A percentile compares a stretch with the other conserved stretches of the same genome.
phyloP scores from a whole-genome alignment of 257 asterid species.

The Gentiana straminea region DNA sequence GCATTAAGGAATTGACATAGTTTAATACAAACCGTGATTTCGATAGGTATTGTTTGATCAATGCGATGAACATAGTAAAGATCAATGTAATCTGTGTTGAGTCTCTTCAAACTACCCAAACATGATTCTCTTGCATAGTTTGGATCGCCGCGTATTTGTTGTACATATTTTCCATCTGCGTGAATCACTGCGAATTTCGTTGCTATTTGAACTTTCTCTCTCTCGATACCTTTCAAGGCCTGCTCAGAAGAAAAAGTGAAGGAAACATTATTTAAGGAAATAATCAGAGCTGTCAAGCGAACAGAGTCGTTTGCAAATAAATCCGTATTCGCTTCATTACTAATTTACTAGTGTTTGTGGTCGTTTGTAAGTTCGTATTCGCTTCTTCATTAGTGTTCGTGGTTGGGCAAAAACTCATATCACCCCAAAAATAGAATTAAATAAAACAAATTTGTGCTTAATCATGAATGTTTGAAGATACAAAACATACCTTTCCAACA shows the following conservation, averaged over 20 bases:
- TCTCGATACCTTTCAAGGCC: constrained; percentile 18
- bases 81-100: constrained; percentile 15
- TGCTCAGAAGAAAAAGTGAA: not conserved
- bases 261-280: no score
- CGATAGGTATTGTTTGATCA: constrained; percentile 16
- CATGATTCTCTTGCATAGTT: constrained; percentile 14
- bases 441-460: no score
- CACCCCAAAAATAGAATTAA: not conserved
- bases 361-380: no score
- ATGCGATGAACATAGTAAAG: constrained; percentile 20
- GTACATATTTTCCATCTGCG: constrained; percentile 1
- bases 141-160: constrained; percentile 13
- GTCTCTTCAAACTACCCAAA: constrained; percentile 22
- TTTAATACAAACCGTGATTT: constrained; percentile 12
- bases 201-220: constrained; percentile 17
- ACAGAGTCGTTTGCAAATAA: no score
- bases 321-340: no score
- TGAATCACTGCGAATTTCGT: constrained; percentile 12
- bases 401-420: no score
- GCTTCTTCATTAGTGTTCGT: no score
- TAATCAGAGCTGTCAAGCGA: no score
- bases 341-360: no score
- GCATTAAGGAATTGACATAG: no score
- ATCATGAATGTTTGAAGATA: not conserved
- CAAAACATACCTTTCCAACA: constrained; percentile 4